A percentile compares a stretch with the other conserved stretches of the same genome.
Conservation (phyloP, 148 eudicot genomes). For the Gaultheria prostrata region DNA sequence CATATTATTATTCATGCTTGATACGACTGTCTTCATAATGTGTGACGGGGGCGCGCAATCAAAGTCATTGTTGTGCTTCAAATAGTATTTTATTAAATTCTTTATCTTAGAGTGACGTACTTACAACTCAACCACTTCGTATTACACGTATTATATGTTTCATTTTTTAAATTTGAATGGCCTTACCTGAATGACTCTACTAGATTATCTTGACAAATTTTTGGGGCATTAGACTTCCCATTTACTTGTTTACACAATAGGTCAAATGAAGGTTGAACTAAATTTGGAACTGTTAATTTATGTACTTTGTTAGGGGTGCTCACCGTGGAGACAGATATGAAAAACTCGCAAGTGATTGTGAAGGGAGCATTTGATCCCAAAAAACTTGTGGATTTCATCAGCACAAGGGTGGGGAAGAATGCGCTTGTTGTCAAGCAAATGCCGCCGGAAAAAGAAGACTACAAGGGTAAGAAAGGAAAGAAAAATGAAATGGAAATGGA, state of each 20-base stretch:
- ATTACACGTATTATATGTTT: too few species aligned
- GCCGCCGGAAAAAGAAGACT: background rate
- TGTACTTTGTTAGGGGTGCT: conserved; percentile 36
- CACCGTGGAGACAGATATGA: conserved; percentile 40
- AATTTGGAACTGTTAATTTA: background rate
- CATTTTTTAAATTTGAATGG: too few species aligned
- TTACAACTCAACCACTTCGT: too few species aligned
- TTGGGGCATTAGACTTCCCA: background rate
- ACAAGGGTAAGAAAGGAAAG: background rate
- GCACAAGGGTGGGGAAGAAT: conserved; percentile 35
- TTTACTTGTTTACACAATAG: background rate
- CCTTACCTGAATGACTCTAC: too few species aligned
- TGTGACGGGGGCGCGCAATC: background rate
- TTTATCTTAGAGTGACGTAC: too few species aligned
- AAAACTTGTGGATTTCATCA: conserved; percentile 32
- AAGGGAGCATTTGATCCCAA: conserved; percentile 45
- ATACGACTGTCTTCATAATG: background rate
- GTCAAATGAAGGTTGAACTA: background rate
- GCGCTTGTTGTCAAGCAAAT: conserved; percentile 34
- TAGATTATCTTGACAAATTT: background rate
- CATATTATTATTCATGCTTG: background rate
- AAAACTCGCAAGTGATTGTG: conserved; percentile 39
- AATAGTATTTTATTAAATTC: background rate
- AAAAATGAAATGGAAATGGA: background rate
- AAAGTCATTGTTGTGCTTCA: background rate